phyloP scores from a whole-genome alignment of 2,329 filamentous ascomycete species.

The Penicillium brasilianum region DNA sequence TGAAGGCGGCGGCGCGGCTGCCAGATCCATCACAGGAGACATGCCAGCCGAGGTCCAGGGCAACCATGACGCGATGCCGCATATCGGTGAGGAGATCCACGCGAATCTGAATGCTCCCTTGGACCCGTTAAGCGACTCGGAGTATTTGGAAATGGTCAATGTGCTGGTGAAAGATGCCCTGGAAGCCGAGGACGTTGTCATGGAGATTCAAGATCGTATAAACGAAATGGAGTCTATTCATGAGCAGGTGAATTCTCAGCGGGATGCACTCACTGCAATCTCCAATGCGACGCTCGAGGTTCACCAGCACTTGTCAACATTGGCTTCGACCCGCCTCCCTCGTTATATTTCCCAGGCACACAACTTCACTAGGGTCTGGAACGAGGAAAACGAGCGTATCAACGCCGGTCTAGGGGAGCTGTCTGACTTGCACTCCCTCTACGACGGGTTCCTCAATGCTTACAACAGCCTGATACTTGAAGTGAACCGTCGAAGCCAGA shows the following conservation, averaged over 20 bases:
- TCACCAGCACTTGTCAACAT: conserved; percentile 68
- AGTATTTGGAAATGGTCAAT: conserved; percentile 80
- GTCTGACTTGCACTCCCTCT: conserved; percentile 77
- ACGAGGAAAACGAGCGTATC: conserved; percentile 73
- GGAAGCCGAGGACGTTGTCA: conserved; percentile 66
- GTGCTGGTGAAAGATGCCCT: conserved; percentile 67
- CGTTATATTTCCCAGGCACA: conserved; percentile 55
- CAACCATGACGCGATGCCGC: conserved; percentile 37
- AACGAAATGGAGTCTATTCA: conserved; percentile 77
- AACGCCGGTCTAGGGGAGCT: conserved; percentile 74
- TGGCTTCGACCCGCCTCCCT: conserved; percentile 67
- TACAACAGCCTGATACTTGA: conserved; percentile 87
- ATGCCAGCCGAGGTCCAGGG: conserved; percentile 58
- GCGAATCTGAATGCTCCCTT: conserved; percentile 54
- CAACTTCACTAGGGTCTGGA: conserved; percentile 65
- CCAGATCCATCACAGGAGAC: conserved; percentile 69
- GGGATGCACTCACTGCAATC: conserved; percentile 60
- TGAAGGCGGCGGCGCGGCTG: conserved; percentile 75
- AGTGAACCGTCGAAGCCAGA: conserved; percentile 72
- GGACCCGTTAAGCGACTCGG: conserved; percentile 74
- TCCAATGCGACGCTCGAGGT: conserved; percentile 66
- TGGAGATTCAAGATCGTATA: conserved; percentile 74
- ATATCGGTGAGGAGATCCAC: conserved; percentile 40
- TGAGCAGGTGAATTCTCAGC: conserved; percentile 66
- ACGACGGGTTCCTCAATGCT: conserved; percentile 81